Conservation (phyloP, 495 filamentous ascomycete genomes). For the Parathielavia appendiculata region DNA sequence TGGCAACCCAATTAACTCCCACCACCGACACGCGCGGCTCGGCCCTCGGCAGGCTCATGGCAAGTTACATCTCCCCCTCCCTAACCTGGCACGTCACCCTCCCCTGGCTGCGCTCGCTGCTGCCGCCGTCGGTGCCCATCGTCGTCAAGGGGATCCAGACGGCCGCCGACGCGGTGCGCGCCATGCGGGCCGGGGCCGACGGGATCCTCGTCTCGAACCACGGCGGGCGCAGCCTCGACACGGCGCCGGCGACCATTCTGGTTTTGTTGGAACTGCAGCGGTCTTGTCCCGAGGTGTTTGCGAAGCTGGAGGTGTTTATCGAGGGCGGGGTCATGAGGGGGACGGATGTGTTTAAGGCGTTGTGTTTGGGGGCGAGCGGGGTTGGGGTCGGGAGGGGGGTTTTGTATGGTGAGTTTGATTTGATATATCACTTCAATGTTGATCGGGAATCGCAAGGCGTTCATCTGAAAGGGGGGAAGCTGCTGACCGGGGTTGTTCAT, state of each 20-base stretch:
- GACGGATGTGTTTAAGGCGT: conserved; percentile 63
- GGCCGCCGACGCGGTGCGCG: conserved; percentile 53
- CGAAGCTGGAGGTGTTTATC: conserved; percentile 57
- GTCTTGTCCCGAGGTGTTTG: conserved; percentile 55
- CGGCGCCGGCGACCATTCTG: conserved; percentile 55
- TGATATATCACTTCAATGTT: too few relatives aligned
- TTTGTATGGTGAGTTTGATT: conserved; percentile 41
- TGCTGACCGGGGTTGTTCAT: not conserved
- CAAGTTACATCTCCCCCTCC: conserved; percentile 63
- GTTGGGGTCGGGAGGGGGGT: conserved; percentile 62
- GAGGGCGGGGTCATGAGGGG: conserved; percentile 64
- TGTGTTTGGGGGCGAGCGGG: conserved; percentile 60
- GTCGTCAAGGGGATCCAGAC: conserved; percentile 64
- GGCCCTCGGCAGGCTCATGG: conserved; percentile 67
- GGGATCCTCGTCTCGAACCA: conserved; percentile 64
- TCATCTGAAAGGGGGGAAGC: not conserved
- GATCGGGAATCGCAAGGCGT: too few relatives aligned
- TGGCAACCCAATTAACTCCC: conserved; percentile 24
- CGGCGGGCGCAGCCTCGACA: conserved; percentile 65
- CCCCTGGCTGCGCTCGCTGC: conserved; percentile 40
- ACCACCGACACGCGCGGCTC: conserved; percentile 65
- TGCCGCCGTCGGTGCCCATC: conserved; percentile 44
- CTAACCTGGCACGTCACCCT: conserved; percentile 68
- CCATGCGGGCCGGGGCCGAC: conserved; percentile 50
- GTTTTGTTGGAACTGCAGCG: conserved; percentile 60